Base-by-base conservation (phyloP, 2,329 filamentous ascomycete genomes). In the Talaromyces sp. region DNA sequence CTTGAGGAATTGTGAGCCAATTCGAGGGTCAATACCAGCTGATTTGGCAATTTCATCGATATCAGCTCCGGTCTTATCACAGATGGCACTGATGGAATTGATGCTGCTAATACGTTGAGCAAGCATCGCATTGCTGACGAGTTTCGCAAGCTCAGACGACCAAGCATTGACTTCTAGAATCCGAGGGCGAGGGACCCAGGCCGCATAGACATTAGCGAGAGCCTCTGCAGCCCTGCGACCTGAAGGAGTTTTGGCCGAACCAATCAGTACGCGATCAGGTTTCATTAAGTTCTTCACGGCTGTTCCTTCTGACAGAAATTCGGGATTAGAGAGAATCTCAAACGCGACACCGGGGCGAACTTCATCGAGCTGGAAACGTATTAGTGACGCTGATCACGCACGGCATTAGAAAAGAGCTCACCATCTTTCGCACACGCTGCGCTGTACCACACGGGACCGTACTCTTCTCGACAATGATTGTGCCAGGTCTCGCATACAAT, bases 71-170 rank as follows among this genome's bases (percentile, higher is more conserved):
- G 87, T 89, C 65, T 83, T 83, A 75, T 93, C 90, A 72, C 90
- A 93, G 33, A 93, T 86, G 3, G 89, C 88, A n/a, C 87, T 89
- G 64, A 93, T 84, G 12, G 88, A 87, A 76, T 93, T 93, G 78
- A 93, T 91, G 75, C 87, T 91, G 71, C 86, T 89, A 70, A 93
- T 90, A 58, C 90, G 84, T 77, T 93, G 90, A 1, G 90, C 90
- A 8, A 93, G 81, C 83, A 93, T 87, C 2, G 89, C 88, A 74
- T 93, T 93, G 63, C 90, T 88, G 0, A 88, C 89, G 0, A 93
- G 82, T 77, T 93, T 93, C 61, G 89, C 83, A 23, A 93, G 82
- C 75, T 93, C 90, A 0, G 89, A 91, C 0, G 89, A 92, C 84
- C 87, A 92, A 0, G 88, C 80, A 68, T 92, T 90, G 69, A 88